A percentile compares a stretch with the other conserved stretches of the same genome.
Conservation (phyloP, 768 basidiomycete genomes). For the button mushroom (Agaricus bisporus) region DNA sequence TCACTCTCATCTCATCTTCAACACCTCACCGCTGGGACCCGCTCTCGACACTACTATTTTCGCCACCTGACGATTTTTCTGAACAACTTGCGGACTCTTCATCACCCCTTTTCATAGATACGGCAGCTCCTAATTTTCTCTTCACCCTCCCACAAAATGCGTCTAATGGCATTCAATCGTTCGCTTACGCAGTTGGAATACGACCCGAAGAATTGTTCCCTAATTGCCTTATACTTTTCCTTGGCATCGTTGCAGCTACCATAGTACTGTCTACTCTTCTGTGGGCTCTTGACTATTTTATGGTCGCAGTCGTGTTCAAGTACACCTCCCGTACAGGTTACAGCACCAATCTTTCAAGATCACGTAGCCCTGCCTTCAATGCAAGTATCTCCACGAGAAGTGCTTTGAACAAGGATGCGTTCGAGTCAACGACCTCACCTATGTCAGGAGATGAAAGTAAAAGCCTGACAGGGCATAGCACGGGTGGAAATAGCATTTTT, state of each 20-base stretch:
- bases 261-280: conserved; percentile 62
- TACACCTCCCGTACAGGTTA: conserved; percentile 12
- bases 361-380: conserved; percentile 31
- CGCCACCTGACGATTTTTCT: conserved; percentile 64
- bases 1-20: conserved; percentile 55
- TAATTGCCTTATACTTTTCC: conserved; percentile 78
- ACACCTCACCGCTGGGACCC: conserved; percentile 61
- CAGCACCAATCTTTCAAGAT: conserved; percentile 19
- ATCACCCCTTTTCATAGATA: conserved; percentile 77
- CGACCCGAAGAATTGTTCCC: conserved; percentile 78
- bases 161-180: conserved; percentile 70
- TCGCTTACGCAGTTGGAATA: conserved; percentile 80
- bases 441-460: conserved; percentile 8
- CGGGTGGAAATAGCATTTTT: conserved; percentile 7
- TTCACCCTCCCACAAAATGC: conserved; percentile 62
- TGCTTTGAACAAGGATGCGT: conserved; percentile 38
- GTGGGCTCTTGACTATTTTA: conserved; percentile 64
- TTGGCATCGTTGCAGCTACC: conserved; percentile 69
- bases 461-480: conserved; percentile 7
- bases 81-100: conserved; percentile 63
- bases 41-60: conserved; percentile 46
- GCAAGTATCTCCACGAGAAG: conserved; percentile 12
- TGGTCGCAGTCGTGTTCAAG: conserved; percentile 16
- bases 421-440: conserved; percentile 7
- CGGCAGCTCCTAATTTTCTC: conserved; percentile 60